Evolutionary conservation across 345 rosid species (phyloP).

Genomic region (Pelargonium nanum): DNA sequence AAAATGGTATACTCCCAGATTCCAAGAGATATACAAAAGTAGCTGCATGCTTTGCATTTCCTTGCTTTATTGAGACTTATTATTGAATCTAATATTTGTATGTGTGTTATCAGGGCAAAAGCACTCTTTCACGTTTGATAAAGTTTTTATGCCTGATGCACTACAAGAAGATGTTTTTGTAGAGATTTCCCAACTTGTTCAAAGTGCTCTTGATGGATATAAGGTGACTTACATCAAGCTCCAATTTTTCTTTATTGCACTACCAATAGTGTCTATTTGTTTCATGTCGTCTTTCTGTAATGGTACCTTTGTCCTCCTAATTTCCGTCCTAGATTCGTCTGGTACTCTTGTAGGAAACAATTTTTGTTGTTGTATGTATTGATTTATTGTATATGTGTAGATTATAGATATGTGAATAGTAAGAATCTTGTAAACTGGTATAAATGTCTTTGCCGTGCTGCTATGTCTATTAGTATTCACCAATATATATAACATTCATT

Average conservation of each 20-base stretch:
- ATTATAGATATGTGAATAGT: too few species aligned
- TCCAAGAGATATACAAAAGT: not conserved
- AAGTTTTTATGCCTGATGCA: conserved; percentile 63
- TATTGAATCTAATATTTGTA: not conserved
- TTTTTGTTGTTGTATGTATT: too few species aligned
- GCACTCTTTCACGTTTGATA: conserved; percentile 74
- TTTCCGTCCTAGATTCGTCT: too few species aligned
- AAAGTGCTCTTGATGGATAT: conserved; percentile 97
- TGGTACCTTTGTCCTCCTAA: too few species aligned
- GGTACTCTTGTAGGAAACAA: too few species aligned
- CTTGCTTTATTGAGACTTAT: not conserved
- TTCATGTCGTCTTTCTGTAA: too few species aligned
- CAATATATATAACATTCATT: not conserved
- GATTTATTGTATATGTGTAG: too few species aligned
- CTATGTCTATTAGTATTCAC: too few species aligned
- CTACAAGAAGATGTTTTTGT: conserved; percentile 80
- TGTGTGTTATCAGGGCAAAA: conserved; percentile 62
- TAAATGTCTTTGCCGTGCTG: too few species aligned
- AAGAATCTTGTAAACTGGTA: too few species aligned
- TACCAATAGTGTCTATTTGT: not conserved
- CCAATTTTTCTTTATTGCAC: not conserved
- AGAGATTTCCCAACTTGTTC: conserved; percentile 94
- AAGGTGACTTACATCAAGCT: conserved; percentile 43
- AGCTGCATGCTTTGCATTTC: not conserved
- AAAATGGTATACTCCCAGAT: conserved; percentile 43